Evolutionary conservation across 495 filamentous ascomycete species (phyloP).

Genomic region (Penicillium waksmanii): DNA sequence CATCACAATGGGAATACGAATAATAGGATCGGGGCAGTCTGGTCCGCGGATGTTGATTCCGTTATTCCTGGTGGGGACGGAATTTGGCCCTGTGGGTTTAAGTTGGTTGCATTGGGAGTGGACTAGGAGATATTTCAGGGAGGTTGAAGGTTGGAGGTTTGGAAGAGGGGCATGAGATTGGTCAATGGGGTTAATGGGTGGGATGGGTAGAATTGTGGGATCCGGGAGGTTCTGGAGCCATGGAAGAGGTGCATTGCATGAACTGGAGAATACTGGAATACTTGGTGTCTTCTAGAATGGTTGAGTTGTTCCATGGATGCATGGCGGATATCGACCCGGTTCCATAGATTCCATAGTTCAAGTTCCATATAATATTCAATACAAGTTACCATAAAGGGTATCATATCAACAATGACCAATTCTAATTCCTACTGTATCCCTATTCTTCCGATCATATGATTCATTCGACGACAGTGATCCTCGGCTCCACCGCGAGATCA

Average conservation of each 20-base stretch:
- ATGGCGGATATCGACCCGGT: neutral
- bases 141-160: neutral
- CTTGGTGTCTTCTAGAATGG: neutral
- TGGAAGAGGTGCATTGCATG: neutral
- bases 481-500: neutral
- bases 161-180: neutral
- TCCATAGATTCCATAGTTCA: neutral
- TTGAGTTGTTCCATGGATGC: neutral
- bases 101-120: neutral
- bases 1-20: neutral
- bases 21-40: neutral
- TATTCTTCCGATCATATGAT: too few relatives aligned
- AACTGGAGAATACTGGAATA: neutral
- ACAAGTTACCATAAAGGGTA: too few relatives aligned
- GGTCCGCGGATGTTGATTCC: constrained; percentile 2
- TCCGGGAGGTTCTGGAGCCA: neutral
- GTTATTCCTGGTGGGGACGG: neutral
- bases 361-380: neutral
- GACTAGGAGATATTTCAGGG: neutral
- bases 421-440: too few relatives aligned
- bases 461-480: neutral
- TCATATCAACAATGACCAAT: too few relatives aligned
- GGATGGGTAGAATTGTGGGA: too few relatives aligned
- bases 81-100: too few relatives aligned
- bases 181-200: neutral